Base-by-base conservation (phyloP, 345 rosid species). In the Sonneratia alba region DNA sequence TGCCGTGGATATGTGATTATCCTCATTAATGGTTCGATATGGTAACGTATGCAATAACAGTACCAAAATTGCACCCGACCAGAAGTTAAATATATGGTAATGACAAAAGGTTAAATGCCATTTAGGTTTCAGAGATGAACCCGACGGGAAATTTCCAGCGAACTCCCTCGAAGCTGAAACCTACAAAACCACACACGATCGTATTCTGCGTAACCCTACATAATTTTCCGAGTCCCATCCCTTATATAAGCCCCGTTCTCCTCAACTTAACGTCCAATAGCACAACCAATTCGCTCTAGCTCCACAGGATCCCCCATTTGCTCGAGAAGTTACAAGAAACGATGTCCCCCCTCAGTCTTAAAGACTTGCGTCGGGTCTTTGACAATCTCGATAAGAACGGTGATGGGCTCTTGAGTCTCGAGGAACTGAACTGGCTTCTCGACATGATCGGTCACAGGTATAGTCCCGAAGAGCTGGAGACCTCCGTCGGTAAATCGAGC, bases 361-460 rank as follows among this genome's bases (percentile, higher is more conserved):
- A 45, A 42, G 92, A 91, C 71, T 72, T 93, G 83, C 79, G 38
- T 19, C 76, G 89, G 78, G 88, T 89, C 43, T 93, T 93, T 81
- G 75, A 81, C 59, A 77, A 77, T 65, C 84, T 93, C 4, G 97
- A 93, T 87, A 88, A 78, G 76, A 88, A 89, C 80, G 79, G 84
- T 9, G 97, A 93, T 36, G 92, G 85, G 3, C 76, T 79, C 2
- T 84, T 93, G 8, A 85, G 91, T 57, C 68, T 88, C 4, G 92
- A 80, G 69, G 98, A 93, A 81, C 89, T 93, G 0, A 84, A 75
- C 36, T 84, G 97, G 92, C 87, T 88, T 68, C 87, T 93, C 1
- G 86, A 84, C 43, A 74, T 81, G 64, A 84, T 87, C 36, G 87
- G 86, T 2, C 68, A 82, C 49, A 74, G 67, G 36, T 72, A 69